Evolutionary conservation across 2,329 filamentous ascomycete genomes (phyloP).

Genomic region (Raffaelea arxii): DNA sequence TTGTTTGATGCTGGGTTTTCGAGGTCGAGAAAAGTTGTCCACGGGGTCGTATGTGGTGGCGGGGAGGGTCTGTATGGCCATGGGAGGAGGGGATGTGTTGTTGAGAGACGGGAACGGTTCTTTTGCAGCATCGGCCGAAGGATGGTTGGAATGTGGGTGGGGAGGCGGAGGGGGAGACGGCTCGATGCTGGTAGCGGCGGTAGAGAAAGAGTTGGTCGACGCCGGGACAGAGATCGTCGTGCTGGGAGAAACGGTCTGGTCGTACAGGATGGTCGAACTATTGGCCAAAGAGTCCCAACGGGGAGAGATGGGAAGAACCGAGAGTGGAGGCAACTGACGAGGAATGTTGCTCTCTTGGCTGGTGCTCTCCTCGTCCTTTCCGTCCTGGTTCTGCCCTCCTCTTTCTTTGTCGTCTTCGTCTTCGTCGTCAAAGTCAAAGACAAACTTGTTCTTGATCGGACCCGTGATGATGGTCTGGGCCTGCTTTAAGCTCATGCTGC

Average conservation of each 20-base stretch:
- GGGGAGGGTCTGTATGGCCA: not conserved
- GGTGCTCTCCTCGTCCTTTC: not conserved
- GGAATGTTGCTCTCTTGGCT: slow-evolving; percentile 18
- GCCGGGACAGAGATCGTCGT: slow-evolving; percentile 4
- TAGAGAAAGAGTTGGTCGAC: slow-evolving; percentile 7
- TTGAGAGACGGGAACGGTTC: slow-evolving; percentile 6
- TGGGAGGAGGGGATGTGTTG: not conserved
- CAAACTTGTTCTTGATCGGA: not conserved
- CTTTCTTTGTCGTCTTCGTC: slow-evolving; percentile 2
- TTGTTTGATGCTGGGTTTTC: slow-evolving; percentile 42
- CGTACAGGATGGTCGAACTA: slow-evolving; percentile 16
- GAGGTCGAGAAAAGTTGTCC: slow-evolving; percentile 51
- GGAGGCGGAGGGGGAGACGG: slow-evolving; percentile 21
- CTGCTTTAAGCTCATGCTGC: not conserved
- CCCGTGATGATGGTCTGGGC: not conserved
- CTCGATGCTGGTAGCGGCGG: slow-evolving; percentile 13
- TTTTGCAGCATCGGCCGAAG: slow-evolving; percentile 6
- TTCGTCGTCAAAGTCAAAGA: slow-evolving; percentile 3
- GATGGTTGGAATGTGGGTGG: slow-evolving; percentile 1
- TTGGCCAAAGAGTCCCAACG: slow-evolving; percentile 37
- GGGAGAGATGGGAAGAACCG: slow-evolving; percentile 22
- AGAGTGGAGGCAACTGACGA: slow-evolving; percentile 24
- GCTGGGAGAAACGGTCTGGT: slow-evolving; percentile 13
- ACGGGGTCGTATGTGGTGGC: slow-evolving; percentile 30
- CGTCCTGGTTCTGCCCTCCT: not conserved